Conservation (phyloP, 139 green algal genomes). For the Chlamydomonas schloesseri region DNA sequence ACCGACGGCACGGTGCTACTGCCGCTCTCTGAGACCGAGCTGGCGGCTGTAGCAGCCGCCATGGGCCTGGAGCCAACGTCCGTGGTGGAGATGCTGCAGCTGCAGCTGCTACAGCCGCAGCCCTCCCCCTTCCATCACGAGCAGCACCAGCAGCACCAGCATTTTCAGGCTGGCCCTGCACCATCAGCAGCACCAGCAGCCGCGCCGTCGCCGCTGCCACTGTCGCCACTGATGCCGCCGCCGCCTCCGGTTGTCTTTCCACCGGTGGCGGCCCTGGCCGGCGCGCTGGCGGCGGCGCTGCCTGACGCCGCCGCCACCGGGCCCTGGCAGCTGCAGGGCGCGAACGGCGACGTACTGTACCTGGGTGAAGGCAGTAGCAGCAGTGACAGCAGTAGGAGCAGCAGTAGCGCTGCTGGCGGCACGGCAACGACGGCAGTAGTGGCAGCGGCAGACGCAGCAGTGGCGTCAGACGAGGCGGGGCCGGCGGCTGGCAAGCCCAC, state of each 20-base stretch:
- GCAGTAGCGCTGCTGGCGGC: not conserved
- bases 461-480: not conserved
- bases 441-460: not conserved
- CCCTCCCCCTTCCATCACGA: not conserved
- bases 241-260: not conserved
- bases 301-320: not conserved
- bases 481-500: not conserved
- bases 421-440: not conserved
- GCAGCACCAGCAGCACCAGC: not conserved
- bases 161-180: not conserved
- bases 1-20: not conserved
- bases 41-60: not conserved
- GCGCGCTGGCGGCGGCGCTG: not conserved
- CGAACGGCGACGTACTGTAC: not conserved
- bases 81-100: constrained; percentile 3
- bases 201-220: not conserved
- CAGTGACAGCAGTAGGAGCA: not conserved
- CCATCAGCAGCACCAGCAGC: not conserved
- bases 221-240: not conserved
- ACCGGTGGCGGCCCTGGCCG: not conserved
- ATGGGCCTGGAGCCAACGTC: not conserved
- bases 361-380: not conserved
- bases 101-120: not conserved
- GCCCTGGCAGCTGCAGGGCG: not conserved
- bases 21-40: not conserved